These are phyloP conservation scores for Globisporangium spiculum DNA, from an alignment of 352 stramenopile genomes.

Conservation along the genomic window DNA sequence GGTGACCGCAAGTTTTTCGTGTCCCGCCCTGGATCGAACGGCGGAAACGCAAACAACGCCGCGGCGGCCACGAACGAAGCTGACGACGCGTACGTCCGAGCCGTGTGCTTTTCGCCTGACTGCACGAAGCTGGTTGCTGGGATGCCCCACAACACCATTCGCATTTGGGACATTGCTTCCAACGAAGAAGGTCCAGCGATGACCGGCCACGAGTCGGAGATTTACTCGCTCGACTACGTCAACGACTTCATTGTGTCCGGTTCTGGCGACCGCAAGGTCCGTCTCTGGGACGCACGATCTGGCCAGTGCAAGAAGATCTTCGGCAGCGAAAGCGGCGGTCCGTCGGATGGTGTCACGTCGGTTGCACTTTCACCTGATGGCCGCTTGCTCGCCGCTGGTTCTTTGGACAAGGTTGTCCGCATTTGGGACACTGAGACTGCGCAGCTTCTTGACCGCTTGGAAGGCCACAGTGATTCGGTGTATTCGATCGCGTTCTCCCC, in stretches of 20 bases:
- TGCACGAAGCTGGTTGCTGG: constrained; percentile 83
- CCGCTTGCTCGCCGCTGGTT: constrained; percentile 70
- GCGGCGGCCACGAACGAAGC: constrained; percentile 55
- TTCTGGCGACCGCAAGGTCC: constrained; percentile 79
- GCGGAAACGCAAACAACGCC: constrained; percentile 26
- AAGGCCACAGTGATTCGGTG: constrained; percentile 84
- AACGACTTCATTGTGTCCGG: constrained; percentile 87
- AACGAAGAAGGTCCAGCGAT: constrained; percentile 83
- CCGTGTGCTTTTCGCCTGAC: constrained; percentile 83
- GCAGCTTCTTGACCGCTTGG: constrained; percentile 76
- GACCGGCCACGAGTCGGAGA: constrained; percentile 83
- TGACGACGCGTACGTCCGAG: constrained; percentile 80
- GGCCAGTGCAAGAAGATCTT: constrained; percentile 86
- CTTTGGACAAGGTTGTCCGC: constrained; percentile 82
- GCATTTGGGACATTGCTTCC: constrained; percentile 83
- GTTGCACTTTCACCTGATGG: constrained; percentile 79
- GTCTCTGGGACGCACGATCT: constrained; percentile 78
- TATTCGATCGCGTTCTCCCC: constrained; percentile 88
- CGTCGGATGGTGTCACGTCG: constrained; percentile 78
- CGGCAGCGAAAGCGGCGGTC: constrained; percentile 73
- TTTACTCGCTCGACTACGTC: constrained; percentile 86
- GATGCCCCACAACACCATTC: constrained; percentile 88
- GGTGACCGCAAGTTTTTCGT: constrained; percentile 82
- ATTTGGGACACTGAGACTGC: constrained; percentile 85
- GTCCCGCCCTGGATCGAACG: constrained; percentile 55